These are phyloP conservation scores for Ampelomyces quisqualis DNA, from an alignment of 2,329 filamentous ascomycete species.

Conservation along the genomic window DNA sequence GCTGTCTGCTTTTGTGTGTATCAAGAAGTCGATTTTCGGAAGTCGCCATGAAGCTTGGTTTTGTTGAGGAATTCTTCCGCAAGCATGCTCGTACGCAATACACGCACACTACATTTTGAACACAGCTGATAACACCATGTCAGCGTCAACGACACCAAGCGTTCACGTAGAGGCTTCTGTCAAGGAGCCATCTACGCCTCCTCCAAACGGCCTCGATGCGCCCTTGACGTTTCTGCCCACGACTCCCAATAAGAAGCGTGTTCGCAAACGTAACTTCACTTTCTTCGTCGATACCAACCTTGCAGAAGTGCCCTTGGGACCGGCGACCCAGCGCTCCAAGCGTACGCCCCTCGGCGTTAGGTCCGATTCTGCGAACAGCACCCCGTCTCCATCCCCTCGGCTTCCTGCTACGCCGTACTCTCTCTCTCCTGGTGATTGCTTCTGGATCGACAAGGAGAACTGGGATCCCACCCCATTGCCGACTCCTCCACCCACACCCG, in stretches of 20 bases:
- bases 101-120: neutral
- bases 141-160: neutral
- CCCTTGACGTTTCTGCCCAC: neutral
- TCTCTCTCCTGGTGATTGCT: constrained; percentile 10
- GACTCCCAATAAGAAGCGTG: constrained; percentile 7
- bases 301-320: neutral
- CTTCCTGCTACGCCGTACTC: constrained; percentile 13
- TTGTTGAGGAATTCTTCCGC: constrained; percentile 7
- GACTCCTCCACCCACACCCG: constrained; percentile 5
- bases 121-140: neutral
- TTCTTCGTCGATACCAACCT: constrained; percentile 15
- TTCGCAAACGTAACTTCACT: constrained; percentile 12
- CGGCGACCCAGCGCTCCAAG: constrained; percentile 8
- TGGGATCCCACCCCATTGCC: constrained; percentile 6
- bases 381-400: constrained; percentile 12
- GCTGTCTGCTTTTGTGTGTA: neutral
- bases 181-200: neutral
- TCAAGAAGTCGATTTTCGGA: constrained; percentile 3
- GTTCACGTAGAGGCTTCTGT: neutral
- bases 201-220: constrained; percentile 2
- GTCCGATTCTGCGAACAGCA: constrained; percentile 9
- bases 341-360: constrained; percentile 12
- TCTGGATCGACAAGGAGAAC: constrained; percentile 24
- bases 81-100: constrained; percentile 7
- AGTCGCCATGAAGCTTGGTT: constrained; percentile 7